phyloP scores from a whole-genome alignment of 257 asterid genomes.

The Osmanthus fragrans region DNA sequence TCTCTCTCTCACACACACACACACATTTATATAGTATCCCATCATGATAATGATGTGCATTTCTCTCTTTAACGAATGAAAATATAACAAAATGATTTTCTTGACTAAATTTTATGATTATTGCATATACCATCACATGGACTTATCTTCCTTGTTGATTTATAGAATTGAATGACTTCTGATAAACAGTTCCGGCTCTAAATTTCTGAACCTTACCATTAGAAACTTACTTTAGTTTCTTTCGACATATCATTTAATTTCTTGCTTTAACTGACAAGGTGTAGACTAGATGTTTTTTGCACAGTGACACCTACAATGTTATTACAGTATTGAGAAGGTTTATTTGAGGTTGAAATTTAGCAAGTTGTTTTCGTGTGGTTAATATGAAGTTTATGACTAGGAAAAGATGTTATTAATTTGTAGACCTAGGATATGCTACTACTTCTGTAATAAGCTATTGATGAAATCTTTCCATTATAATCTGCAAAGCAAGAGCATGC shows the following conservation, averaged over 20 bases:
- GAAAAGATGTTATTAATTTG: not conserved
- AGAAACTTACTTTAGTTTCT: not conserved
- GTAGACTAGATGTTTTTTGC: not conserved
- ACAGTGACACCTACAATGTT: not conserved
- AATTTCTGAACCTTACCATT: not conserved
- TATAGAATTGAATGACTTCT: not conserved
- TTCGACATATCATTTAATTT: not conserved
- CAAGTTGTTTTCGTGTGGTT: conserved; percentile 3
- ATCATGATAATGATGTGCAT: not conserved
- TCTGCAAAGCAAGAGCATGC: not conserved
- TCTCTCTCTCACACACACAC: too few relatives aligned
- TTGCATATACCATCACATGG: not conserved
- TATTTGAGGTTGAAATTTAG: not conserved
- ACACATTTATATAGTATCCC: not conserved
- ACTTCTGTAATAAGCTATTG: conserved; percentile 1
- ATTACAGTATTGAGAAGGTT: not conserved
- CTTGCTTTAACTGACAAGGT: not conserved
- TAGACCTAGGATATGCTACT: conserved; percentile 7
- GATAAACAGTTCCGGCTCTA: not conserved
- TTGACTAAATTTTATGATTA: conserved; percentile 2
- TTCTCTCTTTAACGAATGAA: not conserved
- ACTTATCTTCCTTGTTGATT: conserved; percentile 5
- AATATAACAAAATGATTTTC: not conserved
- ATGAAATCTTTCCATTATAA: not conserved
- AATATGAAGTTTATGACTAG: conserved; percentile 2